A percentile compares a stretch with the other conserved stretches of the same genome.
Conservation (phyloP, 352 stramenopile genomes). For the Phytophthora podocarpi region DNA sequence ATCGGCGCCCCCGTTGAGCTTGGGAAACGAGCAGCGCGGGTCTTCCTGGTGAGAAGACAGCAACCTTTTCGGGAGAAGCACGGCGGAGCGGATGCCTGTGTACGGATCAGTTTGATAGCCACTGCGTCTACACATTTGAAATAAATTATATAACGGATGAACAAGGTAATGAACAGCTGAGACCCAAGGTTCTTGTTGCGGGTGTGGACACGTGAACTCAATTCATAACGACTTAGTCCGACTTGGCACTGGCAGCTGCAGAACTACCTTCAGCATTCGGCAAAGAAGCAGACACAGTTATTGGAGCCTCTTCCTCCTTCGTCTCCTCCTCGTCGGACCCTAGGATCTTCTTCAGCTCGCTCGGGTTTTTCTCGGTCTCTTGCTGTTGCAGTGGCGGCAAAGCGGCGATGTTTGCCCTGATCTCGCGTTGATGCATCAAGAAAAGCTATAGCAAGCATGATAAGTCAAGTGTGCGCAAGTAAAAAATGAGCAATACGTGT, state of each 20-base stretch:
- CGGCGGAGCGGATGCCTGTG: too few species aligned
- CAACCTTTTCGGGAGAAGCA: background rate
- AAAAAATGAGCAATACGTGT: background rate
- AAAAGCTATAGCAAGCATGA: conserved; percentile 42
- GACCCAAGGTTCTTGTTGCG: background rate
- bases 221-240: conserved; percentile 2
- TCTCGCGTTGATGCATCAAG: conserved; percentile 57
- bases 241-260: background rate
- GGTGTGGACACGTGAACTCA: background rate
- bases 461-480: background rate
- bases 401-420: background rate
- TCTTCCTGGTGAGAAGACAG: conserved; percentile 5
- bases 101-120: too few species aligned
- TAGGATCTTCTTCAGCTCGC: conserved; percentile 60
- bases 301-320: conserved; percentile 39
- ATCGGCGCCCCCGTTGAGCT: conserved; percentile 64
- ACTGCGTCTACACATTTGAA: background rate
- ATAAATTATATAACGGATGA: conserved; percentile 42
- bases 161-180: background rate
- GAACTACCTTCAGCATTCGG: conserved; percentile 3
- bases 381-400: conserved; percentile 41
- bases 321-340: conserved; percentile 64
- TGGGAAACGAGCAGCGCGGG: conserved; percentile 20
- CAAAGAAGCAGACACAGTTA: background rate
- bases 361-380: conserved; percentile 44